A percentile compares a stretch with the other conserved stretches of the same genome.
Evolutionary conservation across 2,329 filamentous ascomycete species (phyloP).

Genomic region (Pseudocercospora cruenta): DNA sequence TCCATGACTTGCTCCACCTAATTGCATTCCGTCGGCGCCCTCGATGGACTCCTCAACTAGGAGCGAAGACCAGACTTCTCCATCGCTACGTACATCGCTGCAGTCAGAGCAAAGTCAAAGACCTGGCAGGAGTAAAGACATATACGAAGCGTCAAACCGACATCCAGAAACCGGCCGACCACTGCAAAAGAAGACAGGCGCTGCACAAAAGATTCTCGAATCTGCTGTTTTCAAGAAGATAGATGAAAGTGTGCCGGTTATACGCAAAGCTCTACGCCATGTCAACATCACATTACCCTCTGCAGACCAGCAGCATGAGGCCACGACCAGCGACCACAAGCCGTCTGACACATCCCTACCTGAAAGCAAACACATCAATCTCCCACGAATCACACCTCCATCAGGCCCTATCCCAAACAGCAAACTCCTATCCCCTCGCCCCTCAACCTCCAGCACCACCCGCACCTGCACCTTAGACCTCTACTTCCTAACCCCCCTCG

Average conservation of each 20-base stretch:
- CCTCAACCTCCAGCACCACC: not conserved
- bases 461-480: not conserved
- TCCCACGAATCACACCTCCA: not conserved
- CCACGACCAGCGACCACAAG: not conserved
- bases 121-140: not conserved
- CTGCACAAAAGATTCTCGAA: not conserved
- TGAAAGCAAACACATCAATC: not conserved
- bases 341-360: not conserved
- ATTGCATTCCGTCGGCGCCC: not conserved
- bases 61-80: not conserved
- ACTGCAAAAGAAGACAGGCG: not conserved
- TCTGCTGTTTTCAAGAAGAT: not conserved
- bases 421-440: not conserved
- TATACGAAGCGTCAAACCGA: not conserved
- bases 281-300: not conserved
- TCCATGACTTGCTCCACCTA: not conserved
- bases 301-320: not conserved
- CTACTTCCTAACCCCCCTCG: conserved; percentile 8
- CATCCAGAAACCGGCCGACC: not conserved
- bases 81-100: not conserved
- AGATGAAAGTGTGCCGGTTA: not conserved
- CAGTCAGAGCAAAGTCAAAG: not conserved
- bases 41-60: not conserved
- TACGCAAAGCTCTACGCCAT: not conserved
- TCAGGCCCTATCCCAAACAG: conserved; percentile 1